Percentiles rank a stretch among this genome's conserved stretches.
Conservation (phyloP, 257 asterid genomes). For the Linderniella brevidens region DNA sequence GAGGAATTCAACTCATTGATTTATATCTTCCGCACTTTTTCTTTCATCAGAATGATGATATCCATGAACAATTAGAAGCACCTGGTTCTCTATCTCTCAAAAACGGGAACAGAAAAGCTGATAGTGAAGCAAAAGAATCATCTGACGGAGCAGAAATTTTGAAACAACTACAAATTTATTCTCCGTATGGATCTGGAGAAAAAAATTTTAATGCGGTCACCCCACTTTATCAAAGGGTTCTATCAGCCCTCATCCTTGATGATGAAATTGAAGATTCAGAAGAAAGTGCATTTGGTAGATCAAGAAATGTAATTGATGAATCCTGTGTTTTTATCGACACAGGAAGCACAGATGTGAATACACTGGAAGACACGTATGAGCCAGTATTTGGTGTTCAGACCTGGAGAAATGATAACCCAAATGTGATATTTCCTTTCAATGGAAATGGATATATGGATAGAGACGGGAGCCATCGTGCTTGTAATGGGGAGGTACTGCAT, state of each 20-base stretch:
- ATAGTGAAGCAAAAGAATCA: slow-evolving; percentile 20
- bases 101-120: slow-evolving; percentile 20
- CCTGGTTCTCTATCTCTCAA: slow-evolving; percentile 12
- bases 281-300: slow-evolving; percentile 48
- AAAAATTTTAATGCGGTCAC: slow-evolving; percentile 23
- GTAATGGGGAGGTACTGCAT: slow-evolving; percentile 34
- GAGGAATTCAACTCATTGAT: too few relatives aligned
- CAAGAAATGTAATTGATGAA: slow-evolving; percentile 27
- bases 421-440: slow-evolving; percentile 30
- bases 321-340: slow-evolving; percentile 21
- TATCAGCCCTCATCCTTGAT: slow-evolving; percentile 75
- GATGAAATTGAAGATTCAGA: slow-evolving; percentile 69
- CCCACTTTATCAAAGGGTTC: slow-evolving; percentile 81
- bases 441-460: slow-evolving; percentile 22
- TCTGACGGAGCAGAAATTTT: slow-evolving; percentile 25
- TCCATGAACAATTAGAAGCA: slow-evolving; percentile 23
- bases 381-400: slow-evolving; percentile 22
- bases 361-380: too few relatives aligned
- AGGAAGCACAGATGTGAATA: slow-evolving; percentile 24
- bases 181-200: slow-evolving; percentile 18
- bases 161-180: slow-evolving; percentile 29
- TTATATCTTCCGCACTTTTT: not conserved
- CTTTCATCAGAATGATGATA: slow-evolving; percentile 35
- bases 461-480: slow-evolving; percentile 19
- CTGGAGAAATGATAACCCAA: slow-evolving; percentile 35